Evolutionary conservation across 2,329 filamentous ascomycete species (phyloP), one percentile per base, ranked within the genome.

Genomic region (Calonectria fujianensis): DNA sequence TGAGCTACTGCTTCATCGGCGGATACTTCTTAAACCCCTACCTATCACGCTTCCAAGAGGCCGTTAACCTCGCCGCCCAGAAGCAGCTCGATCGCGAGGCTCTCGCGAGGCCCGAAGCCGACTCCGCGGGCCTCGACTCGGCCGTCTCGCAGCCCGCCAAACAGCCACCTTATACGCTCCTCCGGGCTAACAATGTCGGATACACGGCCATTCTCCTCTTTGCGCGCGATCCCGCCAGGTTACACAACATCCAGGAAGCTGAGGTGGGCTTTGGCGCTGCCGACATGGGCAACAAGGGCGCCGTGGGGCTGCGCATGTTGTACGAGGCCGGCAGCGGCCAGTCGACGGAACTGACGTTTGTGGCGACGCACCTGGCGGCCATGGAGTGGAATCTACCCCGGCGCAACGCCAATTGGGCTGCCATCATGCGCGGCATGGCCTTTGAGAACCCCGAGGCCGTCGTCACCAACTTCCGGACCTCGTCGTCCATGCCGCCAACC

Each of bases 221-320:
- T 83, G 94, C 93, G 27, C 92, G 92, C 72, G 89, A 93, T 52
- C 88, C 90, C 0, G 85, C 89, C 11, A 88, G 90, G 31, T 87
- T 98, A 67, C 86, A 87, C 69, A 88, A 91, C 80, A 87, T 97
- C n/a, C 91, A 95, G 77, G 93, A 91, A n/a, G 95, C 94, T 2
- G 94, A 94, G 69, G 93, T 96, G 2, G 96, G 97, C 0, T 94
- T 98, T 64, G 97, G 97, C 0, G 85, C 96, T 1, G 93, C 93
- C 73, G 94, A 96, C 65, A 97, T 98, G 94, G 97, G 96, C 20
- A 98, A 98, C 85, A 99, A 99, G 85, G 97, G 96, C 37, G 96
- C 96, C 4, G 94, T 98, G 0, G 97, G 94, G 0, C 89, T 96
- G 75, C 90, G 96, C 41, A 85, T 97, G 54, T 89, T 91, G 18